Conservation (phyloP, 768 basidiomycete species). For the Mycena epipterygia region DNA sequence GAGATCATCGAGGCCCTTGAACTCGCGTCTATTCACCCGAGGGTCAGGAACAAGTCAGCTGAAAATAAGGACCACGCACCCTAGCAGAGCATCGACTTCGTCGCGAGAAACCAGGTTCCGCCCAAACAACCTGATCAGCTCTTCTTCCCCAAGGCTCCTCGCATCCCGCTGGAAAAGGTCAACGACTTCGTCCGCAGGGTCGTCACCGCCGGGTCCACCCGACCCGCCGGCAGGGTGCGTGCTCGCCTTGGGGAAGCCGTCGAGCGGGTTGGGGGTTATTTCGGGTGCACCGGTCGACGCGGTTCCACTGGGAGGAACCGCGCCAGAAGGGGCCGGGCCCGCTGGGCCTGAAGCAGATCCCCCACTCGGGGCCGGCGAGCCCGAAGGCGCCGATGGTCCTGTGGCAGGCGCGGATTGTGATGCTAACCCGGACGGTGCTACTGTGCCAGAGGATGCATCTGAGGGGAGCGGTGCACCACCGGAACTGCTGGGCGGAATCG, state of each 20-base stretch:
- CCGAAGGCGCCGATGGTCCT: not conserved
- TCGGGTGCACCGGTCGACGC: not conserved
- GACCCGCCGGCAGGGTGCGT: not conserved
- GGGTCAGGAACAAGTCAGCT: not conserved
- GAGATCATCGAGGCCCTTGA: not conserved
- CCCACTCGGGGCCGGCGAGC: not conserved
- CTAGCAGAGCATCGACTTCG: not conserved
- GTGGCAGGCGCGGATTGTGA: too few relatives aligned
- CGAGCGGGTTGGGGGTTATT: not conserved
- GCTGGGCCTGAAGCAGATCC: not conserved
- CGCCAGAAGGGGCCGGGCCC: not conserved
- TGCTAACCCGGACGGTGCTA: not conserved
- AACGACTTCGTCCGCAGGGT: not conserved
- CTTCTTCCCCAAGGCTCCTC: not conserved
- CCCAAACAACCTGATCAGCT: not conserved
- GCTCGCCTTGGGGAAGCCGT: not conserved
- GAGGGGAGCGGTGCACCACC: not conserved
- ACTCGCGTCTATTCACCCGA: not conserved
- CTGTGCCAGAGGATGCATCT: not conserved
- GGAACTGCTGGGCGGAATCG: not conserved
- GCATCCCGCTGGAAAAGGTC: constrained; percentile 2
- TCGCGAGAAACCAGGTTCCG: not conserved
- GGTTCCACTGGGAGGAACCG: not conserved
- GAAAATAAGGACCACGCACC: not conserved
- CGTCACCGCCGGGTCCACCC: constrained; percentile 3